Conservation (phyloP, 2,329 filamentous ascomycete genomes). For the Didymosphaeria variabile region DNA sequence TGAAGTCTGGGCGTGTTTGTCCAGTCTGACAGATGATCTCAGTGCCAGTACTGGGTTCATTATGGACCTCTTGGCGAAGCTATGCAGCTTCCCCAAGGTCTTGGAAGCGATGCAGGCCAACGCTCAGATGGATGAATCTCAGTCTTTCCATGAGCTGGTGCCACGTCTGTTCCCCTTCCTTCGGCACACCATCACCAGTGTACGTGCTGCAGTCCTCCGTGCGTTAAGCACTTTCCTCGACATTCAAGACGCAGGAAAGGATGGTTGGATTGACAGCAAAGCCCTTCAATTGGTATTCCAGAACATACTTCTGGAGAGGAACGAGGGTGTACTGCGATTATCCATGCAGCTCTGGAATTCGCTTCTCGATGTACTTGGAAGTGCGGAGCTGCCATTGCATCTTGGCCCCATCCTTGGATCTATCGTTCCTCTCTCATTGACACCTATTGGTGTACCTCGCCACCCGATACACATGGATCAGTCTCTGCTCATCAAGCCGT, state of each 20-base stretch:
- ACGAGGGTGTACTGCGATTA: conserved; percentile 80
- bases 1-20: conserved; percentile 97
- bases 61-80: conserved; percentile 95
- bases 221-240: conserved; percentile 92
- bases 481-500: conserved; percentile 89
- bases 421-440: conserved; percentile 84
- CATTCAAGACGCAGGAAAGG: conserved; percentile 79
- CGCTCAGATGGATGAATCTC: conserved; percentile 76
- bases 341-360: conserved; percentile 90
- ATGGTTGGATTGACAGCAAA: conserved; percentile 91
- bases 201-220: conserved; percentile 90
- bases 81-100: conserved; percentile 94
- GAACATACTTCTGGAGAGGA: conserved; percentile 92
- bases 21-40: conserved; percentile 94
- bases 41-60: conserved; percentile 97
- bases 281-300: conserved; percentile 91
- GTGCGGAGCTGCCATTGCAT: conserved; percentile 73
- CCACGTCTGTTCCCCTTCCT: conserved; percentile 95
- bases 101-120: conserved; percentile 93
- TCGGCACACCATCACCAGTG: conserved; percentile 95
- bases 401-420: conserved; percentile 79
- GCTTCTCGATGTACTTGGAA: conserved; percentile 73
- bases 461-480: conserved; percentile 93
- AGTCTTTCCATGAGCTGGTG: conserved; percentile 91
- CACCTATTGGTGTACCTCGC: conserved; percentile 90